These are phyloP conservation scores for Craterostigma plantagineum DNA, from an alignment of 257 asterid genomes.

Conservation along the genomic window DNA sequence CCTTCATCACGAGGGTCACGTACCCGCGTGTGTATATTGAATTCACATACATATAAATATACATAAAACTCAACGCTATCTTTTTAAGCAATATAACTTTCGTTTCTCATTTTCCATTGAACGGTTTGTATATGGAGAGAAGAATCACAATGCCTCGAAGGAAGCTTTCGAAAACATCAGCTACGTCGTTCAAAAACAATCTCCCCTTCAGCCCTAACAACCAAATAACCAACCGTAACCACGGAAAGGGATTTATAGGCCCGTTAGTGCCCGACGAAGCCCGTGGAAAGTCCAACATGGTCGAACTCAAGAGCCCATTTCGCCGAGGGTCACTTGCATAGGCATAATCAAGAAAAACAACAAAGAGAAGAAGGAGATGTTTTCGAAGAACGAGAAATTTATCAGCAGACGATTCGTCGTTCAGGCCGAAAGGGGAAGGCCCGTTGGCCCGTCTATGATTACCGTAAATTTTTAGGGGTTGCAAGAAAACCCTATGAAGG, in stretches of 20 bases:
- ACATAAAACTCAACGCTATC: no score
- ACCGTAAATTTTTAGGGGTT: constrained; percentile 7
- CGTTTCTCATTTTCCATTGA: no score
- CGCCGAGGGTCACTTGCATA: constrained; percentile 45
- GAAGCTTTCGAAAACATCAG: constrained; percentile 3
- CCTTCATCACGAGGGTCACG: no score
- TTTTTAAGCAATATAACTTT: no score
- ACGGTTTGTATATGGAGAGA: no score
- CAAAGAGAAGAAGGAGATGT: constrained; percentile 13
- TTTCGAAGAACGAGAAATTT: neutral
- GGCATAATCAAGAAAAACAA: constrained; percentile 25
- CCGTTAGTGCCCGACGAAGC: constrained; percentile 26
- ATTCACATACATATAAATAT: no score
- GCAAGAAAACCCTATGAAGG: constrained; percentile 15
- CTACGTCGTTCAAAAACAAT: constrained; percentile 13
- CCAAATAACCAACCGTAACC: constrained; percentile 9
- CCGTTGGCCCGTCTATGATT: neutral
- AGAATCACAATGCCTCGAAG: no score
- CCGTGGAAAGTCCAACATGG: constrained; percentile 11
- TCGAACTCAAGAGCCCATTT: constrained; percentile 29
- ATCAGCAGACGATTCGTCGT: no score
- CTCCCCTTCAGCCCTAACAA: constrained; percentile 25
- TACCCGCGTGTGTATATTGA: no score
- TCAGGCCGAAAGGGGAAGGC: no score
- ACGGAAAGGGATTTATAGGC: constrained; percentile 22